phyloP scores from a whole-genome alignment of 352 stramenopile species.

The Elongisporangium prolatum region DNA sequence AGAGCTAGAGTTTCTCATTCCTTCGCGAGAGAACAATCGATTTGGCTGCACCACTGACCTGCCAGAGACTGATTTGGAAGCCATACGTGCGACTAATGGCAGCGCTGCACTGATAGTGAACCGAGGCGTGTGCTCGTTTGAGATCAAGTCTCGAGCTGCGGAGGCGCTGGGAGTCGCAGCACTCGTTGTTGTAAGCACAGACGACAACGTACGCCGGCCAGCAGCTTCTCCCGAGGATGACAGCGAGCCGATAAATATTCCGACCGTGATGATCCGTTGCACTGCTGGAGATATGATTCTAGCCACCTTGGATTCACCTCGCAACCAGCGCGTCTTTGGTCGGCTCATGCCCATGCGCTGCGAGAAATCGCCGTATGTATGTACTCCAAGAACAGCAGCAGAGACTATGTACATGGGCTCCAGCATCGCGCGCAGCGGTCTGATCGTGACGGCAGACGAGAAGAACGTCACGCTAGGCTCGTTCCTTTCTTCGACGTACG shows the following conservation, averaged over 20 bases:
- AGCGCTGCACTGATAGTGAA: conserved; percentile 46
- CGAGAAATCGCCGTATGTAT: conserved; percentile 39
- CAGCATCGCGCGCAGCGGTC: conserved; percentile 24
- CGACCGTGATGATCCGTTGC: conserved; percentile 57
- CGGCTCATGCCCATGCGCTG: conserved; percentile 55
- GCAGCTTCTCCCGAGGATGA: conserved; percentile 32
- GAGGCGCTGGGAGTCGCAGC: conserved; percentile 38
- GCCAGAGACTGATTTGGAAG: conserved; percentile 18
- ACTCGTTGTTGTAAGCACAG: conserved; percentile 44
- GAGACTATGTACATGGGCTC: conserved; percentile 39
- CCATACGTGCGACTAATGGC: conserved; percentile 24
- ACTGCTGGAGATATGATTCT: conserved; percentile 39
- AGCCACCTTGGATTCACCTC: conserved; percentile 1
- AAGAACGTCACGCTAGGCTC: conserved; percentile 22
- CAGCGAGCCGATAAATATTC: conserved; percentile 38
- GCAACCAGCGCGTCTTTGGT: conserved; percentile 29
- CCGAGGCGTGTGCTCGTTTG: conserved; percentile 61
- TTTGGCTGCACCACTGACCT: conserved; percentile 37
- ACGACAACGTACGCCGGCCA: conserved; percentile 36
- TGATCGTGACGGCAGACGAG: conserved; percentile 16
- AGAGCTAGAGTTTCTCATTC: conserved; percentile 49
- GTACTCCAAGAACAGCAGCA: conserved; percentile 15
- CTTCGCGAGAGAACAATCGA: conserved; percentile 20
- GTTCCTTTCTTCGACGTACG: conserved; percentile 52
- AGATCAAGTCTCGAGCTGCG: conserved; percentile 47